Evolutionary conservation across 1,139 yeast species (phyloP).

Genomic region (Waltiozyma sp.): DNA sequence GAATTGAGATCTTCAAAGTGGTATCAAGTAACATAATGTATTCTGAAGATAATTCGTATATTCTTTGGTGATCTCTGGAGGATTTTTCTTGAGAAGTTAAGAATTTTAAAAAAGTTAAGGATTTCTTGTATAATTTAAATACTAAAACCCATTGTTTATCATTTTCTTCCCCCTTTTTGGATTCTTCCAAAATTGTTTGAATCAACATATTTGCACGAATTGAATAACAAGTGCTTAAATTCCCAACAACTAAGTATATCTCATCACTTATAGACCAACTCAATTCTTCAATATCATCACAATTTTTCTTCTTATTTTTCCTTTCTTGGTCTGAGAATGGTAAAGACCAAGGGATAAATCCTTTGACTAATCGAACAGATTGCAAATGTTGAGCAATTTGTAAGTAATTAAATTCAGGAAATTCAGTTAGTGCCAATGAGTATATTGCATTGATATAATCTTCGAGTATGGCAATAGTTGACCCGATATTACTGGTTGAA

Average conservation of each 20-base stretch:
- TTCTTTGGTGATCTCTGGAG: background rate
- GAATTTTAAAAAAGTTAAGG: constrained; percentile 10
- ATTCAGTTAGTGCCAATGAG: background rate
- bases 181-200: background rate
- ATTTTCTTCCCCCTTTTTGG: background rate
- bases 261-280: constrained; percentile 7
- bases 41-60: constrained; percentile 5
- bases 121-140: constrained; percentile 12
- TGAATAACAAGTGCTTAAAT: constrained; percentile 6
- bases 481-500: background rate
- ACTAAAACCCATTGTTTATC: constrained; percentile 8
- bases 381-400: background rate
- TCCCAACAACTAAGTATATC: constrained; percentile 3
- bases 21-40: constrained; percentile 5
- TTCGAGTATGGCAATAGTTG: constrained; percentile 5
- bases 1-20: constrained; percentile 6
- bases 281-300: no score
- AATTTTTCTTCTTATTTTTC: background rate
- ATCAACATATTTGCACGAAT: constrained; percentile 10
- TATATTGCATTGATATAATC: constrained; percentile 6
- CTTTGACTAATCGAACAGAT: background rate
- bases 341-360: constrained; percentile 6
- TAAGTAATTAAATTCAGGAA: background rate
- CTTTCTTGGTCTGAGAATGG: constrained; percentile 1
- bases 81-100: constrained; percentile 1